Evolutionary conservation across 2,329 filamentous ascomycete species (phyloP), one percentile per base, ranked within the genome.

Genomic region (Cyphellophora europaea): DNA sequence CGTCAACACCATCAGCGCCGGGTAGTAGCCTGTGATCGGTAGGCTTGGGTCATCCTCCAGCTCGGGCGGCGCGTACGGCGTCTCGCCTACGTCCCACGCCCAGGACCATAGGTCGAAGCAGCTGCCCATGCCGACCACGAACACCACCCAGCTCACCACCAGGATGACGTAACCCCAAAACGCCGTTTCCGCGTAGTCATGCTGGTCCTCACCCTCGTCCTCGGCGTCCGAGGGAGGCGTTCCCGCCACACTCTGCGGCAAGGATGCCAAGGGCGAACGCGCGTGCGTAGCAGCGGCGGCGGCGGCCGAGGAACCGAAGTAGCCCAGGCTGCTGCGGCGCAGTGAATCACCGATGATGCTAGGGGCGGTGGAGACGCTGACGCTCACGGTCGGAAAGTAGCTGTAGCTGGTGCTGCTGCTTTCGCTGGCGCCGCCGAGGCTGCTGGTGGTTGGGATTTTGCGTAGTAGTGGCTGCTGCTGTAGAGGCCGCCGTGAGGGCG

Each of bases 151-250:
- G 0, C 93, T 98, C 30, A 85, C 80, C 27, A 82, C 65, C 19
- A 98, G 66, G 31, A 98, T 81, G 5, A 94, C 80, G 86, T 89
- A 98, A 1, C 91, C 91, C 89, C 91, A 98, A 79, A 85, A 93
- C 51, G 91, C 88, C 1, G 91, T 98, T 63, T 95, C 88, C 27
- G 80, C 77, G 54, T 96, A 95, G 60, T 94, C 85, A 79, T 86
- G 91, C 40, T 80, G 77, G 66, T 79, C 49, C 10, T 43, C 40
- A 18, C 39, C 36, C 37, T 53, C 30, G 48, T 51, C 35, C 17
- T 13, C 29, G 5, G 13, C 29, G n/a, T 13, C 29, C 12, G 29
- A 16, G 35, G 49, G 11, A 44, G 43, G 32, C 23, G 47, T 37
- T 27, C 41, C 28, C 13, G 44, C 35, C 18, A 44, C 12, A 60